phyloP scores from a whole-genome alignment of 768 basidiomycete species.

The Crassisporium funariophilum region DNA sequence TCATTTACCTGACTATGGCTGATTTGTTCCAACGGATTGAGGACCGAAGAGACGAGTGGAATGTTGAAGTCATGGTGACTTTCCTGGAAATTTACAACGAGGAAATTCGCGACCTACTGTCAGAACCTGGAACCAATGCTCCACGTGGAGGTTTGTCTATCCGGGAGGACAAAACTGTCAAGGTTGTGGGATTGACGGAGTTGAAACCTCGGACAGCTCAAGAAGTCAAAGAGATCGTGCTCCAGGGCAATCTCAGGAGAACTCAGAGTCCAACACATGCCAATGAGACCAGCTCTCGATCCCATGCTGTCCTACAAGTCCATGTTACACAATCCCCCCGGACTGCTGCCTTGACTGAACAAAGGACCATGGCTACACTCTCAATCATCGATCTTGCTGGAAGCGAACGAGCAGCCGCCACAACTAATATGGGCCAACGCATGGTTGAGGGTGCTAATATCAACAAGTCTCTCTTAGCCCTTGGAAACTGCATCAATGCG shows the following conservation, averaged over 20 bases:
- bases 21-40: conserved; percentile 95
- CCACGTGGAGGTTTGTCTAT: conserved; percentile 89
- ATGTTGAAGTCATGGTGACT: conserved; percentile 86
- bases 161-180: conserved; percentile 92
- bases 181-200: conserved; percentile 84
- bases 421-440: conserved; percentile 95
- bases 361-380: conserved; percentile 84
- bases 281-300: conserved; percentile 95
- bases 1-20: conserved; percentile 96
- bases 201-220: conserved; percentile 80
- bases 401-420: conserved; percentile 95
- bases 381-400: conserved; percentile 99
- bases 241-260: conserved; percentile 83
- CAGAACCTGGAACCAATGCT: conserved; percentile 61
- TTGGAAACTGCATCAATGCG: conserved; percentile 98
- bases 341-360: conserved; percentile 81
- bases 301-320: conserved; percentile 96
- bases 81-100: conserved; percentile 99
- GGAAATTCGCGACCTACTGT: conserved; percentile 93
- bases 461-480: conserved; percentile 96
- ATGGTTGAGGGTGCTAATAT: conserved; percentile 99
- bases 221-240: conserved; percentile 92
- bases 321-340: conserved; percentile 88
- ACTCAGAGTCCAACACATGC: conserved; percentile 95
- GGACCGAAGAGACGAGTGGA: conserved; percentile 83